Base-by-base conservation (phyloP, 139 green algal genomes). In the Chlorella ohadii region DNA sequence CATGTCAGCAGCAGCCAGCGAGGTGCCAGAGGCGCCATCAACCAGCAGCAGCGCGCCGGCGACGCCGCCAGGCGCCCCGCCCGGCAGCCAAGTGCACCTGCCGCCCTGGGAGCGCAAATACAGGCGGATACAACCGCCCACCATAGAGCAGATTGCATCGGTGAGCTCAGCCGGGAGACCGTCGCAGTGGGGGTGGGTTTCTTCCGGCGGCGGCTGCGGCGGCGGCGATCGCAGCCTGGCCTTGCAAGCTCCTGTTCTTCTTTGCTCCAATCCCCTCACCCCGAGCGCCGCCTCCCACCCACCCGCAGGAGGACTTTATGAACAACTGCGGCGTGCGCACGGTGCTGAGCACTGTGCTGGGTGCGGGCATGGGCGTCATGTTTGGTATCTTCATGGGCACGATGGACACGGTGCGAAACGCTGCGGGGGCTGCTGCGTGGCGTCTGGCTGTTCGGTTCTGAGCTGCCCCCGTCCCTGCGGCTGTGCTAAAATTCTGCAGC, bases 321-420 rank as follows among this genome's bases (percentile, higher is more conserved):
- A 97, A 98, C 90, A 99, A 99, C 81, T 99, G 96, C 89, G 90
- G 87, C 2, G 86, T 96, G 19, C 93, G 95, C 33, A 94, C 92
- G 7, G 91, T 91, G 13, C 84, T 99, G 36, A 93, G 93, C 16
- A 88, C 87, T 0, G 94, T 92, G 0, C 95, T 97, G 91, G 96
- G 96, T 12, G 89, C 86, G 16, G 74, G 85, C 2, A 83, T 96
- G 39, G 95, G 95, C 12, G 79, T 96, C 11, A 88, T 95, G 22
- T 98, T 98, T 89, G 95, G 95, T 5, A n/a, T 97, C 6, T 96
- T 98, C 83, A 94, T 94, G 74, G 93, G 94, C 4, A 95, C 88
- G 23, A 92, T 98, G 87, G 94, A 98, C 75, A 72, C 76, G 56
- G 63, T 67, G 82, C 75, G 71, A 77, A 28, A 1, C 6, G n/a